These are phyloP conservation scores for Chaetomium cochliodes DNA, from an alignment of 495 filamentous ascomycete genomes.

Conservation along the genomic window DNA sequence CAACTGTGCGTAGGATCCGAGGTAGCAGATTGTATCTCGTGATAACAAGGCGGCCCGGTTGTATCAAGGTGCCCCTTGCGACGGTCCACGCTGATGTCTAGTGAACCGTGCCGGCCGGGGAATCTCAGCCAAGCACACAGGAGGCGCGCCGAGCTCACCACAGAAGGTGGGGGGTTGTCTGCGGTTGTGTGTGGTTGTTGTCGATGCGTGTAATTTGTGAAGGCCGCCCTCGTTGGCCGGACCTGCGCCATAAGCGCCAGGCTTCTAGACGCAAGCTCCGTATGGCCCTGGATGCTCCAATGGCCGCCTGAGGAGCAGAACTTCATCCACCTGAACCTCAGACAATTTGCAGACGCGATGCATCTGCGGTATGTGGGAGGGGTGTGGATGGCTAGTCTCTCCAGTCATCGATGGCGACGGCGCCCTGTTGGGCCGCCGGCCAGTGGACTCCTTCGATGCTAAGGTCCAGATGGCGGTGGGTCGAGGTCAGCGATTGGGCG, in stretches of 20 bases:
- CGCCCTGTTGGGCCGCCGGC: background rate
- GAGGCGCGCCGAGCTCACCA: background rate
- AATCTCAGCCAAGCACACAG: background rate
- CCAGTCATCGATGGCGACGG: background rate
- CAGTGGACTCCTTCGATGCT: background rate
- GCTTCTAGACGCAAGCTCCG: background rate
- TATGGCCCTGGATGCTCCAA: conserved; percentile 2
- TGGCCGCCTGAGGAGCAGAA: background rate
- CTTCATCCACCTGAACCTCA: background rate
- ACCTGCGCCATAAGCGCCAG: conserved; percentile 20
- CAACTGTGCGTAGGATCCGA: background rate
- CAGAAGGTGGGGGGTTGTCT: background rate
- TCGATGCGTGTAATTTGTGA: background rate
- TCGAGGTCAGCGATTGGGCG: background rate
- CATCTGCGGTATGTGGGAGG: conserved; percentile 1
- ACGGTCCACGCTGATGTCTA: background rate
- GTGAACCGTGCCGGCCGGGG: no score
- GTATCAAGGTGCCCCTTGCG: background rate
- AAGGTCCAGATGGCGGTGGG: background rate
- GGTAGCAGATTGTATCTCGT: background rate
- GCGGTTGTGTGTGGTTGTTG: background rate
- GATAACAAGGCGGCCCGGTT: background rate
- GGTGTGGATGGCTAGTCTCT: background rate
- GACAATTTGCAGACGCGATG: background rate
- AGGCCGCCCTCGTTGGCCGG: conserved; percentile 8